A percentile compares a stretch with the other conserved stretches of the same genome.
These are phyloP conservation scores for Candida khao-thaluensis DNA, from an alignment of 805 yeast species.

Conservation along the genomic window DNA sequence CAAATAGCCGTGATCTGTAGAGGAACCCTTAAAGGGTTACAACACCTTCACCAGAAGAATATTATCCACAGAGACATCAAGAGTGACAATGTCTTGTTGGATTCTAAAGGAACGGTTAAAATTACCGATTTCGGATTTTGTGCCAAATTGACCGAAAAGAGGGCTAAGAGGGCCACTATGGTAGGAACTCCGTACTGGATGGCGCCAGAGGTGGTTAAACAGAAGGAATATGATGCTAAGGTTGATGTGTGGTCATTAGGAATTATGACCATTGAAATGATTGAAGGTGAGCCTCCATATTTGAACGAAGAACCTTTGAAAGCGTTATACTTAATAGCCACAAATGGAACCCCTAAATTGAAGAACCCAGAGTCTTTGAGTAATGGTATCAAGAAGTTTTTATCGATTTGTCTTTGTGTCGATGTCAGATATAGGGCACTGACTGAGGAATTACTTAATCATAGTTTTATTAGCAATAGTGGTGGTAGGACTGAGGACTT, in stretches of 20 bases:
- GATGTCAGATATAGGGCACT: conserved; percentile 90
- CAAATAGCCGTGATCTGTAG: conserved; percentile 91
- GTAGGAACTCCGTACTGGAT: conserved; percentile 90
- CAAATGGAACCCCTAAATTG: conserved; percentile 78
- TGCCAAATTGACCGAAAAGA: conserved; percentile 73
- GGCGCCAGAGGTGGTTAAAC: conserved; percentile 86
- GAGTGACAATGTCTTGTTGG: conserved; percentile 46
- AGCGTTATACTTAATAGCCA: conserved; percentile 73
- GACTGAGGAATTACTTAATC: conserved; percentile 82
- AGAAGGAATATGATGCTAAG: conserved; percentile 77
- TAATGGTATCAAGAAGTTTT: conserved; percentile 75
- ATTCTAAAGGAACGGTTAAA: conserved; percentile 43
- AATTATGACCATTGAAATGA: conserved; percentile 85
- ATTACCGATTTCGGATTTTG: conserved; percentile 52
- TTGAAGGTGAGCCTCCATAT: conserved; percentile 83
- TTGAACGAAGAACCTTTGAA: conserved; percentile 75
- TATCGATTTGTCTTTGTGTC: conserved; percentile 89
- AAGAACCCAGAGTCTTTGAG: conserved; percentile 69
- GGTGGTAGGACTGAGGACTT: conserved; percentile 62
- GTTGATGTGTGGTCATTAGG: conserved; percentile 84
- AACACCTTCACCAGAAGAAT: conserved; percentile 86
- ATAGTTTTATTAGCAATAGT: conserved; percentile 61
- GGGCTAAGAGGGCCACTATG: conserved; percentile 77
- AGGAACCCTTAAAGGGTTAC: conserved; percentile 88
- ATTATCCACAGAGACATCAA: conserved; percentile 71